Conservation (phyloP, 208 protist genomes). For the Leishmania major region DNA sequence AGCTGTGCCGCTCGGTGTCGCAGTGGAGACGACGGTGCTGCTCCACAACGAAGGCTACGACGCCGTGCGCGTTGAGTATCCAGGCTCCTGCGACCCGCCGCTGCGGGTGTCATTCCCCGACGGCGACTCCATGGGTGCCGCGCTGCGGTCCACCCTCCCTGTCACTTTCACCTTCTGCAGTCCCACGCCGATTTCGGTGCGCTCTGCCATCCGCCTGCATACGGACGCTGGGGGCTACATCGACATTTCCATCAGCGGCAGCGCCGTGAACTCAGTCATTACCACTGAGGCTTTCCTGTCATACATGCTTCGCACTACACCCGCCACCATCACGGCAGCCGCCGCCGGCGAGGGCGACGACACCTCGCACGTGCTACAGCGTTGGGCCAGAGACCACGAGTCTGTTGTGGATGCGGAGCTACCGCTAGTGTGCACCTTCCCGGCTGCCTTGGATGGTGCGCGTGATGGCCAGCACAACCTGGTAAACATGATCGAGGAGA, state of each 20-base stretch:
- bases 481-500: constrained; percentile 26
- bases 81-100: constrained; percentile 62
- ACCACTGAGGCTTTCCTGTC: constrained; percentile 64
- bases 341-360: constrained; percentile 24
- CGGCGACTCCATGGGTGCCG: constrained; percentile 41
- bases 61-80: constrained; percentile 79
- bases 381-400: background rate
- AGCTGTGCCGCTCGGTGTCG: constrained; percentile 82
- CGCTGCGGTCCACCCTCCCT: constrained; percentile 47
- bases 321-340: constrained; percentile 33
- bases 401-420: background rate
- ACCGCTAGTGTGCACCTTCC: constrained; percentile 22
- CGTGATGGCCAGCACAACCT: constrained; percentile 4
- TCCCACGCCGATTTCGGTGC: constrained; percentile 29
- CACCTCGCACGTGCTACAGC: constrained; percentile 14
- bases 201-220: constrained; percentile 81
- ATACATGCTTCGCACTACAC: constrained; percentile 16
- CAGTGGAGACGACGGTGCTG: constrained; percentile 62
- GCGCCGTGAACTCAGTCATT: constrained; percentile 90
- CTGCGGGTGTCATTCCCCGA: constrained; percentile 84
- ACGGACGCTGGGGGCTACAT: constrained; percentile 78
- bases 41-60: constrained; percentile 95
- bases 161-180: constrained; percentile 77
- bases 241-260: constrained; percentile 76
- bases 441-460: background rate